Conservation (phyloP, 192 early-diverging fungal species). For the Phlyctochytrium planicorne region DNA sequence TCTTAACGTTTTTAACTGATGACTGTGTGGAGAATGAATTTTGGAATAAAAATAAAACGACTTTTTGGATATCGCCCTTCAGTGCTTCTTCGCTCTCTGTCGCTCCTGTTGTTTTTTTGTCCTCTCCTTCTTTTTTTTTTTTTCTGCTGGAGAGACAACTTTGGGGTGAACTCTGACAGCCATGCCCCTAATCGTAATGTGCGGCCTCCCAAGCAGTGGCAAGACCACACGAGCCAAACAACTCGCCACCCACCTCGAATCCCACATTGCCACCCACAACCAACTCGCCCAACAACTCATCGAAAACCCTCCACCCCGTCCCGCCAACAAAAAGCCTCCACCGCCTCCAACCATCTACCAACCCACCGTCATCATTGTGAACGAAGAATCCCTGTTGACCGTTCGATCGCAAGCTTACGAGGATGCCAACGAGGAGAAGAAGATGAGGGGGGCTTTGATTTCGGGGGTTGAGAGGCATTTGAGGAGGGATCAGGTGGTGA, state of each 20-base stretch:
- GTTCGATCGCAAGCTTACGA: conserved; percentile 59
- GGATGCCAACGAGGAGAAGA: conserved; percentile 77
- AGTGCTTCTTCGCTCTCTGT: too few relatives aligned
- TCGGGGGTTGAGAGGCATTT: conserved; percentile 88
- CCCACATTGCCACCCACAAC: conserved; percentile 24
- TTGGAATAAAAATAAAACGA: too few relatives aligned
- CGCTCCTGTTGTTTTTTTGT: too few relatives aligned
- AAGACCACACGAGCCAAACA: conserved; percentile 81
- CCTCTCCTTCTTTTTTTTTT: too few relatives aligned
- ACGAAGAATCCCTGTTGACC: conserved; percentile 75
- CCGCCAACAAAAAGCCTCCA: conserved; percentile 5
- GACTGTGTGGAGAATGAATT: too few relatives aligned
- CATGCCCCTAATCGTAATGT: conserved; percentile 92
- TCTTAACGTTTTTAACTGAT: too few relatives aligned
- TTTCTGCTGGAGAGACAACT: too few relatives aligned
- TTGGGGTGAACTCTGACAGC: too few relatives aligned
- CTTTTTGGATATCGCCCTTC: too few relatives aligned
- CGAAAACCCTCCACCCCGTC: background rate
- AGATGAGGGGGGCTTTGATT: conserved; percentile 76
- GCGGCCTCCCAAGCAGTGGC: conserved; percentile 86
- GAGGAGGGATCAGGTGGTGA: conserved; percentile 81
- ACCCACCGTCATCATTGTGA: conserved; percentile 61
- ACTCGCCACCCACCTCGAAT: conserved; percentile 61
- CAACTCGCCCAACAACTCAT: background rate
- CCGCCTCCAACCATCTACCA: background rate